Evolutionary conservation across 2,329 filamentous ascomycete genomes (phyloP).

Genomic region (Diaporthe velutina): DNA sequence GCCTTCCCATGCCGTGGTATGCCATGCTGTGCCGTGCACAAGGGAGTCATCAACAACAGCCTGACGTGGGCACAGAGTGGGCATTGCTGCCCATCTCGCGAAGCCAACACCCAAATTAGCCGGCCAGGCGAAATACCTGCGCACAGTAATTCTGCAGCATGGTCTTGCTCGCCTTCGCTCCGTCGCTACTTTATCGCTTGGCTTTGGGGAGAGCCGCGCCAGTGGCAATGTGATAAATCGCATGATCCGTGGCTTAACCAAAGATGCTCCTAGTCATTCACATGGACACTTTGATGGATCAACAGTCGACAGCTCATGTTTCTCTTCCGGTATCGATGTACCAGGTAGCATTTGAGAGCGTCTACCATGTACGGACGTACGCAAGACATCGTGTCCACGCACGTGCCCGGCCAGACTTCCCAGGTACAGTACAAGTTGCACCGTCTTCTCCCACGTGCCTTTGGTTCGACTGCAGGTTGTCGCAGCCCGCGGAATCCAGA

Average conservation of each 20-base stretch:
- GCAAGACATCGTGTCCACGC: background rate
- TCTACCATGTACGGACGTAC: background rate
- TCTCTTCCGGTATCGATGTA: background rate
- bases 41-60: background rate
- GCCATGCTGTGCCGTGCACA: conserved; percentile 11
- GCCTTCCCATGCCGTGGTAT: background rate
- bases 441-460: background rate
- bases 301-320: conserved; percentile 8
- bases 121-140: background rate
- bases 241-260: background rate
- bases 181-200: background rate
- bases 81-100: background rate
- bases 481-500: conserved; percentile 2
- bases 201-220: background rate
- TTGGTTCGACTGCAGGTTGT: background rate
- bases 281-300: background rate
- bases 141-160: background rate
- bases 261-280: background rate
- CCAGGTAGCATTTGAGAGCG: background rate
- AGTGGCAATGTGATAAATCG: background rate
- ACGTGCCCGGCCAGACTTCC: background rate
- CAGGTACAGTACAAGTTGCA: background rate
- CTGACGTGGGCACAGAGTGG: background rate
- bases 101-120: background rate
- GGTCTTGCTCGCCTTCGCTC: background rate